These are phyloP conservation scores for Puccinia triticina DNA, from an alignment of 1,284 basidiomycete genomes.

Conservation along the genomic window DNA sequence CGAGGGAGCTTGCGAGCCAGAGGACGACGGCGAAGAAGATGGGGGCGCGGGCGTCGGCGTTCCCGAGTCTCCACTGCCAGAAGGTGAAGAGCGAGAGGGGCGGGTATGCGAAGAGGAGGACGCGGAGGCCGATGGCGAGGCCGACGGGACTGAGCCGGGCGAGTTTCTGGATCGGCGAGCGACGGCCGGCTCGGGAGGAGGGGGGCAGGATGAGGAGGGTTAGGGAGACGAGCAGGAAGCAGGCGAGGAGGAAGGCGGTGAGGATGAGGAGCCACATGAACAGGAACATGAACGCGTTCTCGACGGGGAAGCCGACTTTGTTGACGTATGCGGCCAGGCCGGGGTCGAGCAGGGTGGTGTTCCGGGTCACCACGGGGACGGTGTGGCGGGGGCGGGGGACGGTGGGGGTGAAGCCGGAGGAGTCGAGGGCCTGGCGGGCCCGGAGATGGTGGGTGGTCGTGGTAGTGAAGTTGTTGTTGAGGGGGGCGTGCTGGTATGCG, in stretches of 20 bases:
- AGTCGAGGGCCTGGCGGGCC: background rate
- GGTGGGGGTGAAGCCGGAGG: background rate
- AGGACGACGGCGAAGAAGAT: constrained; percentile 40
- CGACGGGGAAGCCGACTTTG: constrained; percentile 45
- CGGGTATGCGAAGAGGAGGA: constrained; percentile 25
- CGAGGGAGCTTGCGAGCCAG: constrained; percentile 18
- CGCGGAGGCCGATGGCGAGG: constrained; percentile 18
- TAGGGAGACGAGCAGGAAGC: background rate
- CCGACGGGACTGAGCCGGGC: background rate
- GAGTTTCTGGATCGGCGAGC: background rate
- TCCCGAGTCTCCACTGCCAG: constrained; percentile 47
- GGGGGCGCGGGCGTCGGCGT: constrained; percentile 27
- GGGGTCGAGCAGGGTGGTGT: constrained; percentile 46
- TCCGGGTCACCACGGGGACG: constrained; percentile 40
- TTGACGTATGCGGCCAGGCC: constrained; percentile 48
- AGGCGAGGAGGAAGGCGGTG: constrained; percentile 1
- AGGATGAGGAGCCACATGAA: constrained; percentile 48
- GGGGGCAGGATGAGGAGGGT: background rate
- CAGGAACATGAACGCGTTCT: constrained; percentile 47
- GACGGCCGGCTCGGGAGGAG: background rate
- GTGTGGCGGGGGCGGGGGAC: background rate
- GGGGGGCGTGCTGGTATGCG: background rate
- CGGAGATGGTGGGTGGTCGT: background rate
- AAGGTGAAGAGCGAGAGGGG: constrained; percentile 43
- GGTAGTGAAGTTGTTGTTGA: background rate